Evolutionary conservation across 805 yeast species (phyloP), one percentile per base, ranked within the genome.

Genomic region (Candida stauntonica): DNA sequence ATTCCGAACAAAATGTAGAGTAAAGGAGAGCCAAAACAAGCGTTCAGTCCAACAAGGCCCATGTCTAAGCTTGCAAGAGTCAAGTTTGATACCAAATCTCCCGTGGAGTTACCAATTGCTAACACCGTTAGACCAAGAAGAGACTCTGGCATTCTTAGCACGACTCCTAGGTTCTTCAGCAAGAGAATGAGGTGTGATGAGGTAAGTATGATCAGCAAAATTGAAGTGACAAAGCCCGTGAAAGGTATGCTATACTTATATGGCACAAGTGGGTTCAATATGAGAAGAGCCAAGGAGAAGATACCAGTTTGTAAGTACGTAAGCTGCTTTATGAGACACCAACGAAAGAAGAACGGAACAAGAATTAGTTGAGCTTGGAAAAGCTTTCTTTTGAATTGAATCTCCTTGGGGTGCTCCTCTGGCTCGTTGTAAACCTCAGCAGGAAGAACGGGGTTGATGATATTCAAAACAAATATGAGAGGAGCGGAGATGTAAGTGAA

Each of bases 11-110:
- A 64, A 30, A 83, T 65, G 37, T 88, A 82, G 29, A 93, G 58
- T 41, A 91, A 62, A 0, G 98, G 98, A 1, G 96, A 87, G 0
- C 97, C 98, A 58, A 89, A 83, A 54, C 98, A 89, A 0, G 97
- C 96, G 20, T 93, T 85, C n/a, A 93, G 67, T 0, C 97, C 97
- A 84, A 91, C 84, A 32, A 83, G 70, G 0, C 95, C 86, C 63
- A 77, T 79, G 0, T 95, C 96, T 70, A 86, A 73, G 41, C 67
- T 67, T 0, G 95, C 88, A 18, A 91, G 75, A 0, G 94, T 82
- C 26, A 82, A 58, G 50, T 91, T 87, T 0, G 96, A 82, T 1
- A 89, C 79, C 33, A 89, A 64, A 55, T 91, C 99, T 5, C 98
- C 97, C 6, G 85, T 64, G 1, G 96, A 89, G 58, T 91, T 93